Evolutionary conservation across 139 green algal genomes (phyloP).

Genomic region (Coccomyxa sp.): DNA sequence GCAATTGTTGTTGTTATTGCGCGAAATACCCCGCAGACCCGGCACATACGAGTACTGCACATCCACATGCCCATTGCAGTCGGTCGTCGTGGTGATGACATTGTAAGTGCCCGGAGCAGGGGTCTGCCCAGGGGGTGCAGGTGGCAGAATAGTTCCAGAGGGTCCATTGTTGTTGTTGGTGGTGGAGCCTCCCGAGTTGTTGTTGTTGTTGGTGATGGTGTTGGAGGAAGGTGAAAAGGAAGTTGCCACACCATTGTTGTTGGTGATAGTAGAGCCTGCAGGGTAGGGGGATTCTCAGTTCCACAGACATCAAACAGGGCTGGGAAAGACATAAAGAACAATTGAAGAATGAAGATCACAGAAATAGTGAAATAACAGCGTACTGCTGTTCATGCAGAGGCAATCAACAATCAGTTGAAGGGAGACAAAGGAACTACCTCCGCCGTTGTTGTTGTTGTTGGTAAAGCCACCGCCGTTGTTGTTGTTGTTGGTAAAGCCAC

Average conservation of each 20-base stretch:
- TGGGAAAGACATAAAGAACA: no score
- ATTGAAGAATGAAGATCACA: no score
- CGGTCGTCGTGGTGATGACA: neutral
- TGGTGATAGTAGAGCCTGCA: no score
- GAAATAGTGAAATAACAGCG: no score
- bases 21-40: conserved; percentile 10
- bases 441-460: neutral
- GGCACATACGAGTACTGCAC: neutral
- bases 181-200: neutral
- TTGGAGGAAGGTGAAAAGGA: neutral
- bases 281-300: no score
- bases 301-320: no score
- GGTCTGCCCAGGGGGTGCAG: neutral
- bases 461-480: neutral
- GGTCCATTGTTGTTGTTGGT: neutral
- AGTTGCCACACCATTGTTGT: neutral
- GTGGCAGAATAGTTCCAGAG: neutral
- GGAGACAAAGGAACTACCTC: no score
- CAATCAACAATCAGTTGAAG: no score
- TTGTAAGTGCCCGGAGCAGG: neutral
- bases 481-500: neutral
- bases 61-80: neutral
- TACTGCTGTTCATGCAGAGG: no score
- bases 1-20: conserved; percentile 28
- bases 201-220: neutral